These are phyloP conservation scores for Carex myosuroides DNA, from an alignment of 176 grass and related monocot genomes.

Conservation along the genomic window DNA sequence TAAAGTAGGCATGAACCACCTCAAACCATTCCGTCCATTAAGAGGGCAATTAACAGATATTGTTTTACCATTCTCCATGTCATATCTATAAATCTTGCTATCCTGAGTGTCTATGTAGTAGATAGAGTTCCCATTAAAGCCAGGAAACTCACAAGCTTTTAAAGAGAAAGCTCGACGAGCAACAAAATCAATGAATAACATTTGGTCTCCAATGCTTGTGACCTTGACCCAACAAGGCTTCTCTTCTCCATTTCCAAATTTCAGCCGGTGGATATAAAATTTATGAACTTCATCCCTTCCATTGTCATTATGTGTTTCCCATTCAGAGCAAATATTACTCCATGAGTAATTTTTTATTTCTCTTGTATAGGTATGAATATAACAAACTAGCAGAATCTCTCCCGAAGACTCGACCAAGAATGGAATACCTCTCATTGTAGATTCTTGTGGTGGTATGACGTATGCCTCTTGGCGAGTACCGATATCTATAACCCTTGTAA, in stretches of 20 bases:
- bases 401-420: not conserved
- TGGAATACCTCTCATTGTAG: too few relatives aligned
- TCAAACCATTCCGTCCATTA: not conserved
- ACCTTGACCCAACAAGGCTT: slow-evolving; percentile 2
- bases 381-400: not conserved
- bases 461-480: not conserved
- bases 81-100: not conserved
- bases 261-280: not conserved
- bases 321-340: too few relatives aligned
- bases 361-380: too few relatives aligned
- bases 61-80: not conserved
- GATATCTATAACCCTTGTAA: not conserved
- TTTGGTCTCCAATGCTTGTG: not conserved
- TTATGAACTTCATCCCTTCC: too few relatives aligned
- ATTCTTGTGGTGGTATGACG: not conserved
- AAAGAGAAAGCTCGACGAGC: not conserved
- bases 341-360: too few relatives aligned
- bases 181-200: not conserved
- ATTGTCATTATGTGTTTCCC: too few relatives aligned
- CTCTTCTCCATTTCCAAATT: not conserved
- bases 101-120: not conserved
- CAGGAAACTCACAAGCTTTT: not conserved
- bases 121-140: not conserved
- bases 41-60: not conserved
- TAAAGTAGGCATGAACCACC: not conserved